phyloP scores from a whole-genome alignment of 108 stramenopile genomes.

The Cyclotella cryptica region DNA sequence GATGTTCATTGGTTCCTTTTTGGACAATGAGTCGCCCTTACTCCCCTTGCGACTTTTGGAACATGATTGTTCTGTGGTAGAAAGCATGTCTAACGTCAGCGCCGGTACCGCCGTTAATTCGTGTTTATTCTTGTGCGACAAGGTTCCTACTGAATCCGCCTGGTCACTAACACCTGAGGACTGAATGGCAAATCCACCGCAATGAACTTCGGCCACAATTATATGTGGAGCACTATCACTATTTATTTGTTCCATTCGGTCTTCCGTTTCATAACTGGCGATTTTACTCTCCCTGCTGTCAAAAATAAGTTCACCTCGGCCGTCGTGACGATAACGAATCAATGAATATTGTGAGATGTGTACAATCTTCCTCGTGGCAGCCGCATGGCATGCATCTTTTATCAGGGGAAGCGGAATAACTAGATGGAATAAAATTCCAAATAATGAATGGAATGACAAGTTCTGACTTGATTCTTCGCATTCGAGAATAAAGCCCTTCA shows the following conservation, averaged over 20 bases:
- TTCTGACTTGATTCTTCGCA: slow-evolving; percentile 3
- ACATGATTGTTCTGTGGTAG: neutral
- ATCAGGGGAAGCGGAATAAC: slow-evolving; percentile 30
- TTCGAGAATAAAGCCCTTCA: neutral
- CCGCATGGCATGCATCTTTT: slow-evolving; percentile 35
- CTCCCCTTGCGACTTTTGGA: neutral
- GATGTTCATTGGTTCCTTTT: slow-evolving; percentile 42
- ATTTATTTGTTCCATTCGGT: neutral
- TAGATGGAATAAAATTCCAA: slow-evolving; percentile 13
- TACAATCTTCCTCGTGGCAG: slow-evolving; percentile 17
- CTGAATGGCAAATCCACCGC: neutral
- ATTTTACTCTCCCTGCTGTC: slow-evolving; percentile 5
- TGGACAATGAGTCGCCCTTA: neutral
- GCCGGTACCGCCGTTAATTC: neutral
- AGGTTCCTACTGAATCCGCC: neutral
- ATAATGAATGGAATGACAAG: neutral
- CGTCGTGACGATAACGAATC: slow-evolving; percentile 34
- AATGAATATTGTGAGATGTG: slow-evolving; percentile 33
- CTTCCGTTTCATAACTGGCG: neutral
- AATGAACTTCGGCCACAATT: slow-evolving; percentile 11
- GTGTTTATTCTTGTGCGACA: too few species aligned
- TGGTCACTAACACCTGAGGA: neutral
- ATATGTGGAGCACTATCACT: neutral
- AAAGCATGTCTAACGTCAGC: neutral
- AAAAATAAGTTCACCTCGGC: slow-evolving; percentile 8